Evolutionary conservation across 177 flowering plant species (phyloP).

Genomic region (Telopea speciosissima): DNA sequence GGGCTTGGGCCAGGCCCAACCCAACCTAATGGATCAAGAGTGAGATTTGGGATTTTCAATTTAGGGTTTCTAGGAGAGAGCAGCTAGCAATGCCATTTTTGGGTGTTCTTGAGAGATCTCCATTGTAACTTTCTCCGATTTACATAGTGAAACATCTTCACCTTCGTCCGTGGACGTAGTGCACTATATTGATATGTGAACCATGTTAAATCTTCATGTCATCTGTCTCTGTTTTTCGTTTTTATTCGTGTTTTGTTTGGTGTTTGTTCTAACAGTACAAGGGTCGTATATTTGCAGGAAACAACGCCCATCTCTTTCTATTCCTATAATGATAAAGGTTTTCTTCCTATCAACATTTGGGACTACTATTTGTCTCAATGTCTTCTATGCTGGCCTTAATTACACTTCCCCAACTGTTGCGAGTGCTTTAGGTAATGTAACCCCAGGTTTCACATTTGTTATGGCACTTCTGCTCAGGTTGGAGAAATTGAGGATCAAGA

Average conservation of each 20-base stretch:
- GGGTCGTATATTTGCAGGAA: slow-evolving; percentile 31
- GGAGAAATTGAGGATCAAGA: slow-evolving; percentile 30
- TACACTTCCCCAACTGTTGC: slow-evolving; percentile 40
- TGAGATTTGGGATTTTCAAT: too few relatives aligned
- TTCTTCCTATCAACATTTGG: slow-evolving; percentile 34
- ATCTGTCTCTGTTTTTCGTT: slow-evolving; percentile 30
- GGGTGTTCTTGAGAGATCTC: too few relatives aligned
- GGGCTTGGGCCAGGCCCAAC: too few relatives aligned
- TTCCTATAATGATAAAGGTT: slow-evolving; percentile 22
- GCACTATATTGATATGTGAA: too few relatives aligned
- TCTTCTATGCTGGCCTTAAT: slow-evolving; percentile 28
- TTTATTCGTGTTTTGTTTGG: slow-evolving; percentile 33
- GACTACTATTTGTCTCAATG: slow-evolving; percentile 30
- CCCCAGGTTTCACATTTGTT: slow-evolving; percentile 36
- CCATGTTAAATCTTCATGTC: slow-evolving; percentile 31
- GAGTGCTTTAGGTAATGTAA: slow-evolving; percentile 30
- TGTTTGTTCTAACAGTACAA: slow-evolving; percentile 29
- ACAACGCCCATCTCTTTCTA: slow-evolving; percentile 26
- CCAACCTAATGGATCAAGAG: too few relatives aligned
- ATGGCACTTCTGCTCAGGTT: slow-evolving; percentile 36
- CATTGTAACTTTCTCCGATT: too few relatives aligned
- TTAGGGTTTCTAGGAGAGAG: too few relatives aligned
- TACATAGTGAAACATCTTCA: too few relatives aligned
- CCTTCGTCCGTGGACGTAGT: too few relatives aligned
- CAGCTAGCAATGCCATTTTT: too few relatives aligned